Evolutionary conservation across 345 rosid species (phyloP).

Genomic region (Eucalyptus shirleyi): DNA sequence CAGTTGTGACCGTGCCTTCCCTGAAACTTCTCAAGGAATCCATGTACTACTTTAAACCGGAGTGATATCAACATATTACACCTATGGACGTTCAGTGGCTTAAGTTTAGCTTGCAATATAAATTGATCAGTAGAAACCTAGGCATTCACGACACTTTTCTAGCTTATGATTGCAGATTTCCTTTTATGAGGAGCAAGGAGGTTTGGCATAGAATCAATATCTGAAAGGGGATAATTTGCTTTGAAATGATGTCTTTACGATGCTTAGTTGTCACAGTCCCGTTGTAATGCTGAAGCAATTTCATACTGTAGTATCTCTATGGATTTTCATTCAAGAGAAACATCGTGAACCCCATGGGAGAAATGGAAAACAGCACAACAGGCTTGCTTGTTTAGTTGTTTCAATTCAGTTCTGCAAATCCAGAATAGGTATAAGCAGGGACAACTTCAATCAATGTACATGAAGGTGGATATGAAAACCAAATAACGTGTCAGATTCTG

Average conservation of each 20-base stretch:
- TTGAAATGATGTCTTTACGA: not conserved
- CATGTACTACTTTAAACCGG: not conserved
- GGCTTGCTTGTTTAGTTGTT: not conserved
- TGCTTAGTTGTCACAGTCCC: not conserved
- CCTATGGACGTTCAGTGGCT: not conserved
- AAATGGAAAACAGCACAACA: not conserved
- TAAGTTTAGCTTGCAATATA: not conserved
- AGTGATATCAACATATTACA: not conserved
- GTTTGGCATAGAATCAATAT: not conserved
- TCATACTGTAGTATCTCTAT: not conserved
- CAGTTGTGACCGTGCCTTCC: not conserved
- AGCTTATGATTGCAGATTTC: not conserved
- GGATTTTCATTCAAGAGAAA: not conserved
- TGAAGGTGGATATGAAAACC: not conserved
- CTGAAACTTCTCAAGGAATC: not conserved
- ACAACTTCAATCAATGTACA: not conserved
- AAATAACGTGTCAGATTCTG: not conserved
- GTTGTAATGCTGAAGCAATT: not conserved
- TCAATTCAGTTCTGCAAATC: too few relatives aligned
- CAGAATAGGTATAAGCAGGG: not conserved
- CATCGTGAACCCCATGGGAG: not conserved
- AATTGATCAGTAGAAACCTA: not conserved
- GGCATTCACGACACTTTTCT: not conserved
- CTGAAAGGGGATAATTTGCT: not conserved
- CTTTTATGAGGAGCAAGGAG: not conserved